These are phyloP conservation scores for Pyricularia grisea DNA, from an alignment of 2,329 filamentous ascomycete species.

Conservation along the genomic window DNA sequence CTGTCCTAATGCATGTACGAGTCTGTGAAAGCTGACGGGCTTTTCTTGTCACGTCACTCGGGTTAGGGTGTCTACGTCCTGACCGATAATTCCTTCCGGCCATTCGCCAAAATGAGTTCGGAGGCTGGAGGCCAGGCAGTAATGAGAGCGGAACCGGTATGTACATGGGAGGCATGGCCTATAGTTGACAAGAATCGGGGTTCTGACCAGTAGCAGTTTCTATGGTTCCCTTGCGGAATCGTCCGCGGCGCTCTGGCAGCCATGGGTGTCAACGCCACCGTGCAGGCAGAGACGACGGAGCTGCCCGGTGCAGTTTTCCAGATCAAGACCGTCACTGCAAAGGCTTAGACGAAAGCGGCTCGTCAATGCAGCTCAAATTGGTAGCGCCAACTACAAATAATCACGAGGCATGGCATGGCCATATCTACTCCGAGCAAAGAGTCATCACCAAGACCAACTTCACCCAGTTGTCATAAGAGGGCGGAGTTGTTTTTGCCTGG, in stretches of 20 bases:
- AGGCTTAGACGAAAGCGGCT: slow-evolving; percentile 34
- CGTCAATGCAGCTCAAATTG: neutral
- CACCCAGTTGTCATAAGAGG: neutral
- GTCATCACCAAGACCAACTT: neutral
- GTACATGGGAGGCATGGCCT: slow-evolving; percentile 17
- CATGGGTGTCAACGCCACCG: slow-evolving; percentile 81
- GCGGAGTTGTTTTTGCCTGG: neutral
- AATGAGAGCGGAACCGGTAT: slow-evolving; percentile 67
- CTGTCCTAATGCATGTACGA: neutral
- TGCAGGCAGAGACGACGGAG: slow-evolving; percentile 83
- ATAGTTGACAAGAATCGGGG: neutral
- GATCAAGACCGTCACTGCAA: slow-evolving; percentile 72
- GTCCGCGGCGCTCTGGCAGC: slow-evolving; percentile 88
- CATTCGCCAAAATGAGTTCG: slow-evolving; percentile 82
- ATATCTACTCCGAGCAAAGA: neutral
- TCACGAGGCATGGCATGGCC: neutral
- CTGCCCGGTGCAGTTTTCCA: slow-evolving; percentile 88
- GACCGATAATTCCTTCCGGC: slow-evolving; percentile 85
- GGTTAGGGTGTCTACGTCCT: slow-evolving; percentile 83
- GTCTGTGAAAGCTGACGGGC: no score
- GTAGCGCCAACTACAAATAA: neutral
- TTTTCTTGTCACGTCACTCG: neutral
- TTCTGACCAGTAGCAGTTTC: slow-evolving; percentile 48
- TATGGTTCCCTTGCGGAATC: slow-evolving; percentile 92
- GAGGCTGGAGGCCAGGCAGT: slow-evolving; percentile 66